Evolutionary conservation across 2,329 filamentous ascomycete species (phyloP).

Genomic region (Mycosphaerella sp.): DNA sequence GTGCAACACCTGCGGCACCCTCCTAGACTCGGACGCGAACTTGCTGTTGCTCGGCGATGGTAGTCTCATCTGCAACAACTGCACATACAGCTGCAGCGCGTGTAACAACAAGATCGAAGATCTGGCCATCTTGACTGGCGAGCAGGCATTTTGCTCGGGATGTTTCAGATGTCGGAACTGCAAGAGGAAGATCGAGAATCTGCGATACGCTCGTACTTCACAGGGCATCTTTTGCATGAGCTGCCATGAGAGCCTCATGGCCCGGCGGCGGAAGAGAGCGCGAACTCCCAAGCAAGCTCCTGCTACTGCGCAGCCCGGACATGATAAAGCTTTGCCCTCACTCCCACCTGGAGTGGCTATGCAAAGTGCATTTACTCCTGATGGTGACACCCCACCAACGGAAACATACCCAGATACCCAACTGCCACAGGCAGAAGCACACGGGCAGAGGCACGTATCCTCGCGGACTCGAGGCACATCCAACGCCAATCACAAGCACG

Average conservation of each 20-base stretch:
- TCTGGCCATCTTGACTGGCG: constrained; percentile 90
- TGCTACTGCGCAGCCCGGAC: constrained; percentile 43
- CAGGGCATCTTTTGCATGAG: constrained; percentile 99
- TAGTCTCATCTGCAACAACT: constrained; percentile 98
- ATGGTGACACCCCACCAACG: constrained; percentile 51
- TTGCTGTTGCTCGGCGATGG: constrained; percentile 94
- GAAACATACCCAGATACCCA: constrained; percentile 60
- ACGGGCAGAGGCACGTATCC: constrained; percentile 28
- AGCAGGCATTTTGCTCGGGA: constrained; percentile 94
- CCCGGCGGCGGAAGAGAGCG: constrained; percentile 78
- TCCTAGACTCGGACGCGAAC: constrained; percentile 97
- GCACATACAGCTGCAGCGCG: constrained; percentile 96
- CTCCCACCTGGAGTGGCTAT: constrained; percentile 70
- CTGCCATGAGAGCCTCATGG: constrained; percentile 96
- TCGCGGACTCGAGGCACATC: constrained; percentile 27
- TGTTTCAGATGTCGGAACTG: constrained; percentile 98
- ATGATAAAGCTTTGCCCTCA: constrained; percentile 86
- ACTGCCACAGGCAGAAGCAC: constrained; percentile 59
- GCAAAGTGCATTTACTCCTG: constrained; percentile 54
- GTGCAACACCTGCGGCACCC: constrained; percentile 77
- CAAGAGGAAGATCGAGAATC: constrained; percentile 97
- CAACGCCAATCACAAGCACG: constrained; percentile 24
- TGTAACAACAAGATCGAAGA: constrained; percentile 98
- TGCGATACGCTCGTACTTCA: constrained; percentile 93
- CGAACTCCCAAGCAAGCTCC: constrained; percentile 49